A percentile compares a stretch with the other conserved stretches of the same genome.
Conservation (phyloP, 202 grass and related monocot genomes). For the Digitaria exilis region DNA sequence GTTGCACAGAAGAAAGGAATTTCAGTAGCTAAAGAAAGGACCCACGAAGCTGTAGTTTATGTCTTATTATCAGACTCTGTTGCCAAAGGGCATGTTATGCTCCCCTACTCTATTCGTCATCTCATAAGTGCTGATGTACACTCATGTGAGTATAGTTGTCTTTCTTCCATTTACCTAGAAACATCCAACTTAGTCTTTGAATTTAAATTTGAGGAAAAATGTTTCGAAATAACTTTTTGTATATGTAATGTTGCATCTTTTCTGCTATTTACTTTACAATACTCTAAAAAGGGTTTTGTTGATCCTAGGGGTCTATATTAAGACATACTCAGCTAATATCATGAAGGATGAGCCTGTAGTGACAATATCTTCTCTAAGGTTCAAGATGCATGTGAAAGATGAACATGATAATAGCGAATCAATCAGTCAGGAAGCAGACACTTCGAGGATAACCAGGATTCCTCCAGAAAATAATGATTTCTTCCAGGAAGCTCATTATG, state of each 20-base stretch:
- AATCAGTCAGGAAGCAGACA: slow-evolving; percentile 45
- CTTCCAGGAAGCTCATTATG: slow-evolving; percentile 38
- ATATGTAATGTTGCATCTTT: slow-evolving; percentile 5
- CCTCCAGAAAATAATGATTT: slow-evolving; percentile 30
- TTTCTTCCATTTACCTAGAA: slow-evolving; percentile 35
- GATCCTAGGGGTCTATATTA: slow-evolving; percentile 75
- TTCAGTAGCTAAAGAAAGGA: slow-evolving; percentile 58
- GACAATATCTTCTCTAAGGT: slow-evolving; percentile 64
- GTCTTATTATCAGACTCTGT: slow-evolving; percentile 73
- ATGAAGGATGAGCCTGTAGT: slow-evolving; percentile 61
- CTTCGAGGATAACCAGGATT: slow-evolving; percentile 35
- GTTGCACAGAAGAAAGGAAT: slow-evolving; percentile 52
- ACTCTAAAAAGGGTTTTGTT: slow-evolving; percentile 41
- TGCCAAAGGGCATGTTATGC: slow-evolving; percentile 86
- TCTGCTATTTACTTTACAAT: slow-evolving; percentile 31
- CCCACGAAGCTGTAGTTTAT: slow-evolving; percentile 54
- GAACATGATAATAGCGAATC: slow-evolving; percentile 47
- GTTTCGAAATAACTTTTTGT: slow-evolving; percentile 35
- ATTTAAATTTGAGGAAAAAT: slow-evolving; percentile 12
- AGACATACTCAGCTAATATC: slow-evolving; percentile 51
- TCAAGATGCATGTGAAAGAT: slow-evolving; percentile 55
- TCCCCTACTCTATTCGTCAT: slow-evolving; percentile 74
- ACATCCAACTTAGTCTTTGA: slow-evolving; percentile 2
- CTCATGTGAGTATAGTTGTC: slow-evolving; percentile 75
- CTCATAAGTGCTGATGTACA: slow-evolving; percentile 76